Evolutionary conservation across 2,329 filamentous ascomycete species (phyloP).

Genomic region (Botryosphaeria agaves): DNA sequence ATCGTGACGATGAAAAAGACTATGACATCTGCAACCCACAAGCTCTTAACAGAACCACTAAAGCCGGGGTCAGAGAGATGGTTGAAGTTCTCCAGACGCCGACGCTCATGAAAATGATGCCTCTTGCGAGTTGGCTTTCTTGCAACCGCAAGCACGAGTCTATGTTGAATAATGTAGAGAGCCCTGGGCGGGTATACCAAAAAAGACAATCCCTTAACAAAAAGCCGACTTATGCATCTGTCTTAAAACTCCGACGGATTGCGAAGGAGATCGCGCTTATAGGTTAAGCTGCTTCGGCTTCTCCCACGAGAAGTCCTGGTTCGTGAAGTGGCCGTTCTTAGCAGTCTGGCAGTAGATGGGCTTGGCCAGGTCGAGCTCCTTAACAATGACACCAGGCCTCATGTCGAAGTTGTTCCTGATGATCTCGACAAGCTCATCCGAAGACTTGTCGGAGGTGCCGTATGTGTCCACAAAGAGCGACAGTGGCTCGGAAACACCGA

Average conservation of each 20-base stretch:
- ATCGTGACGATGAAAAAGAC: too few relatives aligned
- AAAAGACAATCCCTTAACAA: slow-evolving; percentile 1
- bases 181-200: not conserved
- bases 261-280: too few relatives aligned
- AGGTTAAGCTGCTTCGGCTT: slow-evolving; percentile 88
- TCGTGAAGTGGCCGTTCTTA: slow-evolving; percentile 99
- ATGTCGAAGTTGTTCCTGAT: slow-evolving; percentile 95
- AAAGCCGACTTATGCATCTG: slow-evolving; percentile 3
- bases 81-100: slow-evolving; percentile 10
- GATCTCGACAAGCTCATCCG: slow-evolving; percentile 87
- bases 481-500: slow-evolving; percentile 93
- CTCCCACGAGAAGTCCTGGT: slow-evolving; percentile 97
- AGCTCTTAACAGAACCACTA: too few relatives aligned
- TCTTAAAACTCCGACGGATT: slow-evolving; percentile 3
- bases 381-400: slow-evolving; percentile 94
- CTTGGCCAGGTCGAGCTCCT: slow-evolving; percentile 84
- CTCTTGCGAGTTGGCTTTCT: slow-evolving; percentile 4
- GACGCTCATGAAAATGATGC: slow-evolving; percentile 4
- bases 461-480: slow-evolving; percentile 97
- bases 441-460: slow-evolving; percentile 78
- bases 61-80: slow-evolving; percentile 7
- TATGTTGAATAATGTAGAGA: slow-evolving; percentile 8
- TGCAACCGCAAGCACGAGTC: slow-evolving; percentile 5
- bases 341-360: slow-evolving; percentile 97
- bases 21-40: too few relatives aligned